These are phyloP conservation scores for Fusarium agapanthi DNA, from an alignment of 2,329 filamentous ascomycete species.

Conservation along the genomic window DNA sequence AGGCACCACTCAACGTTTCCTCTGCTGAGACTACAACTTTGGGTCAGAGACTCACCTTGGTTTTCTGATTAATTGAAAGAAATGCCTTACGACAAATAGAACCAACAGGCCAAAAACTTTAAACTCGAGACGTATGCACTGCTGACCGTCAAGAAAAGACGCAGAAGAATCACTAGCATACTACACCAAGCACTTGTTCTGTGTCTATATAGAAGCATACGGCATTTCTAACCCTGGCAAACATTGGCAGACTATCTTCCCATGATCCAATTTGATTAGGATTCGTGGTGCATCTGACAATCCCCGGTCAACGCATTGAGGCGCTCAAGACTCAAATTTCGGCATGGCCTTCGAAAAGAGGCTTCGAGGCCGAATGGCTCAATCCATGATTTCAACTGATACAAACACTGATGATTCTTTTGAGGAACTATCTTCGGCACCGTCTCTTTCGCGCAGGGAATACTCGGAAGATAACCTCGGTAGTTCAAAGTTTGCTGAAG, in stretches of 20 bases:
- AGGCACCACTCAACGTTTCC: not conserved
- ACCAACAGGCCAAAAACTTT: not conserved
- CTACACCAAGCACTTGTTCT: not conserved
- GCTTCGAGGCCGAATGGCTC: constrained; percentile 4
- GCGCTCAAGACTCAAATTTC: not conserved
- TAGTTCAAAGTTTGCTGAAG: constrained; percentile 41
- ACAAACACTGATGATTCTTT: constrained; percentile 15
- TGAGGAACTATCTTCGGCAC: constrained; percentile 11
- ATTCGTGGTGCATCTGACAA: not conserved
- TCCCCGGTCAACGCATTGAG: not conserved
- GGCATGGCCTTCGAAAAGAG: constrained; percentile 21
- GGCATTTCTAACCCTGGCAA: not conserved
- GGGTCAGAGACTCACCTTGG: not conserved
- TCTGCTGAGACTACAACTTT: not conserved
- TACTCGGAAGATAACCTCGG: constrained; percentile 28
- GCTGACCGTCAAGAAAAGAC: not conserved
- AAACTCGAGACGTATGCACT: not conserved
- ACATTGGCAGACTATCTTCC: not conserved
- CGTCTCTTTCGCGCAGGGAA: constrained; percentile 9
- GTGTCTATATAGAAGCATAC: not conserved
- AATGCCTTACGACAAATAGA: not conserved
- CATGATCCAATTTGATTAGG: not conserved
- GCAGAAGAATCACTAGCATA: not conserved
- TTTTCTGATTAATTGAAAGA: not conserved
- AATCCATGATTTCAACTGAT: not conserved